These are phyloP conservation scores for Cordyceps militaris DNA, from an alignment of 2,329 filamentous ascomycete genomes.

Conservation along the genomic window DNA sequence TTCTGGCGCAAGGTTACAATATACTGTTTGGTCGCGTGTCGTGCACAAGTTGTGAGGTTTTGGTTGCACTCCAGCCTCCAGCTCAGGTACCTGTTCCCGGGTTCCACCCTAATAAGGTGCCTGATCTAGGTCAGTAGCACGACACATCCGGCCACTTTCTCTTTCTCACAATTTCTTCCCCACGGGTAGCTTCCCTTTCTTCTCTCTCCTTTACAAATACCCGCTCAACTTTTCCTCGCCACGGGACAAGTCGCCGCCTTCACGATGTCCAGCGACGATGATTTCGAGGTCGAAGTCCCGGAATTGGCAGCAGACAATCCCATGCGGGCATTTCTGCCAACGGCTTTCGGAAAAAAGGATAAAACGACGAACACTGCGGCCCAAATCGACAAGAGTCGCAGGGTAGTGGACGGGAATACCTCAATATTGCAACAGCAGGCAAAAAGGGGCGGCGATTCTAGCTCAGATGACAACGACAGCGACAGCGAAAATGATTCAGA, in stretches of 20 bases:
- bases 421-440: conserved; percentile 13
- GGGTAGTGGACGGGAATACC: conserved; percentile 32
- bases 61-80: neutral
- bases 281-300: conserved; percentile 48
- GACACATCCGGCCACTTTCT: neutral
- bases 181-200: neutral
- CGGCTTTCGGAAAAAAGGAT: conserved; percentile 77
- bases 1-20: neutral
- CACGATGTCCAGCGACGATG: conserved; percentile 54
- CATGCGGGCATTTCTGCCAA: conserved; percentile 70
- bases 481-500: conserved; percentile 53
- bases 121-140: neutral
- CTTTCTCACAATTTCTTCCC: neutral
- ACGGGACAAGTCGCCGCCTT: neutral
- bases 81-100: neutral
- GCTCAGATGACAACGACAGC: conserved; percentile 33
- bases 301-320: conserved; percentile 57
- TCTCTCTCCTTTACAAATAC: neutral
- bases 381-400: conserved; percentile 73
- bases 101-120: conserved; percentile 4
- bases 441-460: conserved; percentile 36
- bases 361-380: conserved; percentile 66
- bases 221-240: neutral
- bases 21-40: neutral
- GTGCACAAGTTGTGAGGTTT: neutral